phyloP scores from a whole-genome alignment of 1,284 basidiomycete genomes.

The Cryptococcus sp. region DNA sequence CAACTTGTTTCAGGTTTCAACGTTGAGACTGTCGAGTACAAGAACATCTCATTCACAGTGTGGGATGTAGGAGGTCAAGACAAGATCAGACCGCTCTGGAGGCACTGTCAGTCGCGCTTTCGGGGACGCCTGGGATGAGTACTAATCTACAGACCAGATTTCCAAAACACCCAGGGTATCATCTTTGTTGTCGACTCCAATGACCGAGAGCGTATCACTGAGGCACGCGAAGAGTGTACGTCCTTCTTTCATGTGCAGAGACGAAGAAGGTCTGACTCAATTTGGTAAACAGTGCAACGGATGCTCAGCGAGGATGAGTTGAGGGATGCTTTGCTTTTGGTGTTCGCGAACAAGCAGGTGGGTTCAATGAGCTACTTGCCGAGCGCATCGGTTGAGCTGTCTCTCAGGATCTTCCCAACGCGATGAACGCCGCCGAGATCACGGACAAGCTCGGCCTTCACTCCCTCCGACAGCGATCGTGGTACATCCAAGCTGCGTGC shows the following conservation, averaged over 20 bases:
- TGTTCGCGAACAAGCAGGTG: conserved; percentile 97
- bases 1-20: conserved; percentile 76
- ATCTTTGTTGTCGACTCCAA: conserved; percentile 99
- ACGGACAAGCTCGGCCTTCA: conserved; percentile 99
- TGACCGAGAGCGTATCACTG: conserved; percentile 98
- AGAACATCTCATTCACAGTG: conserved; percentile 88
- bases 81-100: conserved; percentile 91
- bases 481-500: conserved; percentile 99
- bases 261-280: not conserved
- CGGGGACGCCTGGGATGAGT: not conserved
- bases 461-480: conserved; percentile 92
- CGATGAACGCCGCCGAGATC: conserved; percentile 99
- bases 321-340: conserved; percentile 94
- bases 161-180: conserved; percentile 99
- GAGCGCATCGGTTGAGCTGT: not conserved
- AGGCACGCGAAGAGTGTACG: conserved; percentile 90
- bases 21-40: conserved; percentile 93
- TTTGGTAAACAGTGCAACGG: conserved; percentile 66
- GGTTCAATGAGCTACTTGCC: conserved; percentile 12
- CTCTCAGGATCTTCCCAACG: conserved; percentile 84
- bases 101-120: conserved; percentile 77
- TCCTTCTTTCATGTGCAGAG: conserved; percentile 5
- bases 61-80: conserved; percentile 89
- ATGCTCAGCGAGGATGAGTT: conserved; percentile 99
- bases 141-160: conserved; percentile 61